phyloP scores from a whole-genome alignment of 176 grass and related monocot genomes.

The Zoysia japonica region DNA sequence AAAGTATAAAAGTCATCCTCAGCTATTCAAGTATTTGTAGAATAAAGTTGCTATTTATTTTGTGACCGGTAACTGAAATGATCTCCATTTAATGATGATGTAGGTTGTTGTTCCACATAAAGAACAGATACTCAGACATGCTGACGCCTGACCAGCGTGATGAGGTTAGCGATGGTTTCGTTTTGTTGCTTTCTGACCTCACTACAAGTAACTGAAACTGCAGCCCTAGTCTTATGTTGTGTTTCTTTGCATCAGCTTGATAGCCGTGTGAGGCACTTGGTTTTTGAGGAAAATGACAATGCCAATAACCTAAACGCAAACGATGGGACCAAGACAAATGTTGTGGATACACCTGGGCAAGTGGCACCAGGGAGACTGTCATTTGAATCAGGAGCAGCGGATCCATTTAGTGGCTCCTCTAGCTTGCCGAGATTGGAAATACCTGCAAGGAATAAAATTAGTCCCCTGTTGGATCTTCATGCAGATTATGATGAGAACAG shows the following conservation, averaged over 20 bases:
- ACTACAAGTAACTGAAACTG: constrained; percentile 4
- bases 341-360: constrained; percentile 35
- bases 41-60: constrained; percentile 18
- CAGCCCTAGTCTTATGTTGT: constrained; percentile 27
- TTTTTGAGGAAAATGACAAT: constrained; percentile 64
- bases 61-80: constrained; percentile 44
- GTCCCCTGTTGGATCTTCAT: constrained; percentile 91
- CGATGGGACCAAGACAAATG: constrained; percentile 7
- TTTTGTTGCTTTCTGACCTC: constrained; percentile 24
- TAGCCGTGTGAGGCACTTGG: constrained; percentile 61
- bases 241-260: constrained; percentile 71
- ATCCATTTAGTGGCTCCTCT: constrained; percentile 31
- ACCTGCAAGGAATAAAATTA: constrained; percentile 52
- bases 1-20: constrained; percentile 48
- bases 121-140: constrained; percentile 78
- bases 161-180: constrained; percentile 48
- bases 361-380: constrained; percentile 43
- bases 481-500: constrained; percentile 93
- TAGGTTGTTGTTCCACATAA: constrained; percentile 85
- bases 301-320: constrained; percentile 26
- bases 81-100: constrained; percentile 30
- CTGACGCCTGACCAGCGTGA: constrained; percentile 58
- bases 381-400: constrained; percentile 41
- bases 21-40: constrained; percentile 28
- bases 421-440: constrained; percentile 57